Conservation (phyloP, 2,329 filamentous ascomycete species). For the Cladosporium cucumerinum region DNA sequence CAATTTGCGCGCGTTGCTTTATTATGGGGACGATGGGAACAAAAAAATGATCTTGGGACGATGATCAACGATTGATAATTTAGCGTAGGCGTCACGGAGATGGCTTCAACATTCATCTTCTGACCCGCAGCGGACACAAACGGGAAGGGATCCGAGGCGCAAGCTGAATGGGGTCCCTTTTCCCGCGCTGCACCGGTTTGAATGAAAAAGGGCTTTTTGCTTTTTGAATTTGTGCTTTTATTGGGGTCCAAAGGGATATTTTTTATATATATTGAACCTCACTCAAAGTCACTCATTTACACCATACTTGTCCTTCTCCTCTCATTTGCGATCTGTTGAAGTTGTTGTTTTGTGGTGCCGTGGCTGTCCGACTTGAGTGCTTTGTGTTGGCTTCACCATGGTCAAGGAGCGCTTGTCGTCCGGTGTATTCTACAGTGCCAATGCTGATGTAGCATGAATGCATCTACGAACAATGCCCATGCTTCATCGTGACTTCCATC, state of each 20-base stretch:
- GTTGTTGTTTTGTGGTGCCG: not conserved
- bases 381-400: not conserved
- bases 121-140: conserved; percentile 11
- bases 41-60: conserved; percentile 12
- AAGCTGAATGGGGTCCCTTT: not conserved
- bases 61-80: conserved; percentile 19
- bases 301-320: not conserved
- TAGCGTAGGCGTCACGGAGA: conserved; percentile 28
- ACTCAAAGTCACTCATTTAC: conserved; percentile 13
- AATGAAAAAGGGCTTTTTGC: conserved; percentile 10
- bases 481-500: not conserved
- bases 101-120: conserved; percentile 27
- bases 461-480: not conserved
- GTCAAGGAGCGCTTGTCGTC: not conserved
- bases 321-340: not conserved
- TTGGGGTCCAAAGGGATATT: not conserved
- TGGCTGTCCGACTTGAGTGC: not conserved
- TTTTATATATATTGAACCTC: conserved; percentile 2
- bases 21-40: not conserved
- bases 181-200: not conserved
- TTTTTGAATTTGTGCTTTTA: conserved; percentile 10
- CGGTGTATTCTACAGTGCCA: not conserved
- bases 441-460: not conserved
- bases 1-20: conserved; percentile 12
- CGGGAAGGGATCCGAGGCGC: not conserved